These are phyloP conservation scores for Lentinus tigrinus DNA, from an alignment of 768 basidiomycete genomes.

Conservation along the genomic window DNA sequence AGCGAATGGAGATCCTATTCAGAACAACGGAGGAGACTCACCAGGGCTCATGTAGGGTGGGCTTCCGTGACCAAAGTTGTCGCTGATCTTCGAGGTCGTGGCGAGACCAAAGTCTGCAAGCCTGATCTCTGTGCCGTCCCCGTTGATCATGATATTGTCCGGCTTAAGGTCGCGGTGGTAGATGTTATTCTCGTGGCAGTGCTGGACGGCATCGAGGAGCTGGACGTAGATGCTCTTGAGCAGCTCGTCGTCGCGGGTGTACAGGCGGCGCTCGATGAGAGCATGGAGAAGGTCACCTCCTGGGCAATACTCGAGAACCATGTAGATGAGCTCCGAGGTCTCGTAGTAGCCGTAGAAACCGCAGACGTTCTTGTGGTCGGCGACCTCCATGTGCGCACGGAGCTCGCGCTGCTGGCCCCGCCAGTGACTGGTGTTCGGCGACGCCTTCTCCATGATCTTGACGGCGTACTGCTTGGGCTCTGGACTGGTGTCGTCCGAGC, in stretches of 20 bases:
- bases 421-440: slow-evolving; percentile 9
- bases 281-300: slow-evolving; percentile 48
- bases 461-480: slow-evolving; percentile 23
- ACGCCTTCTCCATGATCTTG: slow-evolving; percentile 25
- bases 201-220: slow-evolving; percentile 52
- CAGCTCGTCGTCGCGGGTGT: slow-evolving; percentile 43
- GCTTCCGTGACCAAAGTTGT: slow-evolving; percentile 23
- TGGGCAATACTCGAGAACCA: slow-evolving; percentile 52
- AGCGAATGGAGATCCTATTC: neutral
- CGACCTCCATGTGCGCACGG: slow-evolving; percentile 50
- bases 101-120: slow-evolving; percentile 45
- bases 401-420: slow-evolving; percentile 55
- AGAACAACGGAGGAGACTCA: slow-evolving; percentile 5
- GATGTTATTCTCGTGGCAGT: slow-evolving; percentile 49
- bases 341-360: slow-evolving; percentile 65
- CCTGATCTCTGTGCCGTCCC: slow-evolving; percentile 38
- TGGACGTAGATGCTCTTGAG: slow-evolving; percentile 52
- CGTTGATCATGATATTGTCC: slow-evolving; percentile 46
- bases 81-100: slow-evolving; percentile 19
- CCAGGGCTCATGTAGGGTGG: slow-evolving; percentile 29
- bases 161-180: slow-evolving; percentile 62
- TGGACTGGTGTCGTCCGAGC: slow-evolving; percentile 3
- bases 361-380: slow-evolving; percentile 63
- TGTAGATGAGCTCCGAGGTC: slow-evolving; percentile 63
- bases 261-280: slow-evolving; percentile 37